Evolutionary conservation across 129 eudicot species (phyloP), one percentile per base, ranked within the genome.

Genomic region (Escallonia herrerae): DNA sequence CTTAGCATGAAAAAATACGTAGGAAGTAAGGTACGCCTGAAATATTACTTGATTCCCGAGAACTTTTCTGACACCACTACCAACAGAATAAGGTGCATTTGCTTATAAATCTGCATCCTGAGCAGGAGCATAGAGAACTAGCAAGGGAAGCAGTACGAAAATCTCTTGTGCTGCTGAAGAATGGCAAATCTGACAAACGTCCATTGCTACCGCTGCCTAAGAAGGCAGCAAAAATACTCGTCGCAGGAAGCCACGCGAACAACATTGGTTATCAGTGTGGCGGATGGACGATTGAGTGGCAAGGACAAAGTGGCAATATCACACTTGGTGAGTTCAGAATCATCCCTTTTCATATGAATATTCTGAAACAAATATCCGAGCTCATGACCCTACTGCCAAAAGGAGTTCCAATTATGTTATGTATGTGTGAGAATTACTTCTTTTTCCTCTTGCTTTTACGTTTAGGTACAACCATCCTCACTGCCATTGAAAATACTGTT

Each of bases 261-360:
- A 79, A 86, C 59, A 73, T 90, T 44, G 97, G 97, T 43, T 60
- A 90, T 61, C 97, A 90, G 40, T 90, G 95, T 65, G 95, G 97
- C 33, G 97, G 97, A 54, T 90, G 97, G 97, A 87, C 97, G 4
- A 78, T 90, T n/a, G 74, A 70, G 45, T 90, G 97, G 97, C 97
- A 86, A 53, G 97, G 97, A 14, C 72, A 69, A 48, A 77, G 75
- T 12, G 95, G 97, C 83, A 75, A 86, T 67, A 70, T 65, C 58
- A 86, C 95, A 11, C 57, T 53, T 41, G 97, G 97, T 90, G 86
- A 37, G 33, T 10, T 38, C 12, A 63, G 47, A 7, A 38, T 57
- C 15, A 55, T 39, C 37, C 0, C 47, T 7, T n/a, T 39, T 50
- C 40, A 37, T 42, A 0, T 12, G 11, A n/a, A 8, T 43, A 14